Base-by-base conservation (phyloP, 139 green algal genomes). In the Micractinium sp. region DNA sequence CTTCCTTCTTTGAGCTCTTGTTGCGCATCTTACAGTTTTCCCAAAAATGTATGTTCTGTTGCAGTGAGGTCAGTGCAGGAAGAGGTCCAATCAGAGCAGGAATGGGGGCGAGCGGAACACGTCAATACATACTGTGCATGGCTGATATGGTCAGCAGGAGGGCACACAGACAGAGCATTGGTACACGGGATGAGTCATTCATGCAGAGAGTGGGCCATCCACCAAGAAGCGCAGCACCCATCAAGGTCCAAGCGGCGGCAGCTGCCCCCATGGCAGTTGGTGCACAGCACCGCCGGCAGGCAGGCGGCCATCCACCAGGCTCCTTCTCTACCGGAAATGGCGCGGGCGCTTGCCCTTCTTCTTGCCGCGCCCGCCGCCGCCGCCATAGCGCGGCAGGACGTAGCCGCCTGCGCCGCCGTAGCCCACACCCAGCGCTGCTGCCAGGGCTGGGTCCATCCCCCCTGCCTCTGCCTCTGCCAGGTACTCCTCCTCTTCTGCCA, bases 301-400 rank as follows among this genome's bases (percentile, higher is more conserved):
- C 47, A 56, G 47, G 7, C 47, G 47, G 47, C 47, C 47, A 56
- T 5, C 47, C 38, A 31, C n/a, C n/a, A 31, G 29, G 69, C 25
- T 29, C 38, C 74, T 31, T 56, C 47, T 31, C 38, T 82, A 82
- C 38, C 77, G n/a, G 25, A 82, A 82, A 36, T 61, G n/a, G 38
- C 77, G 77, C 9, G 38, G 77, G 22, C 39, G 39, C 77, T 82
- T 82, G 38, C 77, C 77, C 77, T 35, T 82, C 77, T 82, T 82
- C 77, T 61, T 82, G 23, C 77, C 38, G 23, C 77, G 38, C 20
- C 38, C 77, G 22, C 38, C 22, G 23, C 77, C 22, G 22, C 77
- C 77, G 39, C 77, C 77, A 56, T 56, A 63, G 38, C 38, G 38
- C 14, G 33, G 56, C 1, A 39, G 23, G 9, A 25, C 77, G 38